Evolutionary conservation across 2,329 filamentous ascomycete species (phyloP), one percentile per base, ranked within the genome.

Genomic region (Parasarocladium wereldwijsianum): DNA sequence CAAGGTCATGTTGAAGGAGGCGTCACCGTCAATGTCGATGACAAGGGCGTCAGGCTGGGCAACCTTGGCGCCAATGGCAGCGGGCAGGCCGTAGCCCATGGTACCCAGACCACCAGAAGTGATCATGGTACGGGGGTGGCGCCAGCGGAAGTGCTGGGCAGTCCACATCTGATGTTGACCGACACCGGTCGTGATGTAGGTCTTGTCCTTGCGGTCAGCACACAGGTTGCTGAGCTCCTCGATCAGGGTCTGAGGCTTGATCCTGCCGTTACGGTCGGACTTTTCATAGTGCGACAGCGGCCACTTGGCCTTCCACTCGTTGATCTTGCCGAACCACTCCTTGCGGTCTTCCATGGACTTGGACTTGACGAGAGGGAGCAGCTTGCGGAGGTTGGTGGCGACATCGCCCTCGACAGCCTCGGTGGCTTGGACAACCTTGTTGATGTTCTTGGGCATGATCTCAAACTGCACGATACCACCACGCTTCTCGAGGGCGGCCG

Each of bases 381-480:
- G 74, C 17, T 70, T 58, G 30, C 64, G 64, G 19, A 96, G 62
- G 54, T 93, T 96, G 12, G 75, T 60, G 3, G 76, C 75, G 17
- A 93, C 83, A 47, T 96, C 87, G 35, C 90, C 90, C 58, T 93
- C 87, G 12, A 96, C 77, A 26, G 90, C 87, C 59, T 94, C 85
- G 24, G 82, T 94, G 6, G 87, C 86, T 58, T 96, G 84, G 10
- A 98, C 80, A 24, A 96, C 86, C 70, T 96, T 98, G 74, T 96
- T 96, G 62, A 96, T 96, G 64, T 98, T 96, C 76, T 98, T 98
- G 44, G 90, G 87, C 78, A 96, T 80, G 46, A 98, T 87, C 52
- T 96, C 87, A 47, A 96, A 96, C 57, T 98, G 87, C 11, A 96
- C 71, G 45, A 98, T 96, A 47, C 90, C 90, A 44, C 90, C 90